phyloP scores from a whole-genome alignment of 2,329 filamentous ascomycete genomes.

The Neocucurbitaria cava region DNA sequence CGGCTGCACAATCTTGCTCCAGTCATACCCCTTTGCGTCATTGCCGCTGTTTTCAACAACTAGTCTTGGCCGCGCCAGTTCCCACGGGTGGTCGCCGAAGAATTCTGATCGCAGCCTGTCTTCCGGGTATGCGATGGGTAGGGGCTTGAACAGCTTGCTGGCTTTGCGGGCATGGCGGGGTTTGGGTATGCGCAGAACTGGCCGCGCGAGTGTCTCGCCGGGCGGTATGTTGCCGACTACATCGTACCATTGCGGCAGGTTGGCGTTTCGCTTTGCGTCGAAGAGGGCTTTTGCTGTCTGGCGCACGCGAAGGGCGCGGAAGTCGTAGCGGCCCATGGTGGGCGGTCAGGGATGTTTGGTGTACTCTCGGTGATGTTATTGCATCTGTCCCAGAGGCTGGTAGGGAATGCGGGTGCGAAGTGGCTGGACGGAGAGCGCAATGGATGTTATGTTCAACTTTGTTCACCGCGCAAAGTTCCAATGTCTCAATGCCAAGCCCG shows the following conservation, averaged over 20 bases:
- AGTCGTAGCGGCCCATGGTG: slow-evolving; percentile 61
- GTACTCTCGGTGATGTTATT: background rate
- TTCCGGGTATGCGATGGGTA: slow-evolving; percentile 80
- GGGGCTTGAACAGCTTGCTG: slow-evolving; percentile 80
- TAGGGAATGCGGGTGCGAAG: too few species aligned
- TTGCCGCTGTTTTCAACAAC: slow-evolving; percentile 86
- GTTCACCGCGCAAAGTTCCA: background rate
- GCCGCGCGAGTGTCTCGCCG: slow-evolving; percentile 65
- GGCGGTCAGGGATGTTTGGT: slow-evolving; percentile 2
- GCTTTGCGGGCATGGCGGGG: slow-evolving; percentile 59
- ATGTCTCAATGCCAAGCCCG: background rate
- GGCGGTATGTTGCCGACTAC: slow-evolving; percentile 66
- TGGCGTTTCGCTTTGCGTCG: slow-evolving; percentile 50
- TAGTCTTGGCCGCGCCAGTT: slow-evolving; percentile 85
- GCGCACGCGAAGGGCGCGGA: slow-evolving; percentile 60
- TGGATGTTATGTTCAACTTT: background rate
- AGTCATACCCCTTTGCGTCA: slow-evolving; percentile 78
- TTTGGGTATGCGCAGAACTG: slow-evolving; percentile 57
- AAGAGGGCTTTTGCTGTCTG: slow-evolving; percentile 59
- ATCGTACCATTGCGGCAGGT: slow-evolving; percentile 63
- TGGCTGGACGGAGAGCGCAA: background rate
- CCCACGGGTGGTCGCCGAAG: slow-evolving; percentile 96
- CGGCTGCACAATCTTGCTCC: slow-evolving; percentile 78
- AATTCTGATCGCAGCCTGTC: slow-evolving; percentile 82
- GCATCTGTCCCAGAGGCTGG: background rate